Evolutionary conservation across 148 eudicot genomes (phyloP).

Genomic region (Arbutus unedo): DNA sequence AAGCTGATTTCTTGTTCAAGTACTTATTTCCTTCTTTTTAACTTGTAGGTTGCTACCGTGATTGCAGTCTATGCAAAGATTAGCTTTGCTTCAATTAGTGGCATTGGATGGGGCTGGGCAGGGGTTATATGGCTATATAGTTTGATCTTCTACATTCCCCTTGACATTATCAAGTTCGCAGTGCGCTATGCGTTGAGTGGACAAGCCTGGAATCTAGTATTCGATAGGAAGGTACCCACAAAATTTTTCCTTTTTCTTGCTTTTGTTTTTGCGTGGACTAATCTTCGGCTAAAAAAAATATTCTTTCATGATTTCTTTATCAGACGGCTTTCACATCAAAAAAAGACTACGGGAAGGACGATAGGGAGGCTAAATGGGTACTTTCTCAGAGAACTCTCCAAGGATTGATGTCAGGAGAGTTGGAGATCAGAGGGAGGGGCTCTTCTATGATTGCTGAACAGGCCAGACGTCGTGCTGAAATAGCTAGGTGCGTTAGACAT

Average conservation of each 20-base stretch:
- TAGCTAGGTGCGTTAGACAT: slow-evolving; percentile 46
- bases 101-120: slow-evolving; percentile 99
- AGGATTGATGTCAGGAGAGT: slow-evolving; percentile 38
- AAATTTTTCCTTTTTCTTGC: background rate
- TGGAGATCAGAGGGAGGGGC: slow-evolving; percentile 28
- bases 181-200: slow-evolving; percentile 88
- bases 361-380: slow-evolving; percentile 58
- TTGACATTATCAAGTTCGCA: slow-evolving; percentile 80
- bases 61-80: slow-evolving; percentile 96
- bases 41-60: slow-evolving; percentile 75
- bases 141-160: slow-evolving; percentile 71
- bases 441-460: slow-evolving; percentile 55
- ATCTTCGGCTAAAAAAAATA: background rate
- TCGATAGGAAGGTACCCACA: slow-evolving; percentile 79
- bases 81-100: slow-evolving; percentile 91
- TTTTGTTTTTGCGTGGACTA: background rate
- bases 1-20: background rate
- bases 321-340: slow-evolving; percentile 67
- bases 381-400: slow-evolving; percentile 55
- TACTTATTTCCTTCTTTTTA: background rate
- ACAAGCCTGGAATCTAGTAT: slow-evolving; percentile 96
- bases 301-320: slow-evolving; percentile 5
- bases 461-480: slow-evolving; percentile 73
- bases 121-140: slow-evolving; percentile 97
- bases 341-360: slow-evolving; percentile 62